Evolutionary conservation across 2,329 filamentous ascomycete genomes (phyloP).

Genomic region (Aspergillus awamori): DNA sequence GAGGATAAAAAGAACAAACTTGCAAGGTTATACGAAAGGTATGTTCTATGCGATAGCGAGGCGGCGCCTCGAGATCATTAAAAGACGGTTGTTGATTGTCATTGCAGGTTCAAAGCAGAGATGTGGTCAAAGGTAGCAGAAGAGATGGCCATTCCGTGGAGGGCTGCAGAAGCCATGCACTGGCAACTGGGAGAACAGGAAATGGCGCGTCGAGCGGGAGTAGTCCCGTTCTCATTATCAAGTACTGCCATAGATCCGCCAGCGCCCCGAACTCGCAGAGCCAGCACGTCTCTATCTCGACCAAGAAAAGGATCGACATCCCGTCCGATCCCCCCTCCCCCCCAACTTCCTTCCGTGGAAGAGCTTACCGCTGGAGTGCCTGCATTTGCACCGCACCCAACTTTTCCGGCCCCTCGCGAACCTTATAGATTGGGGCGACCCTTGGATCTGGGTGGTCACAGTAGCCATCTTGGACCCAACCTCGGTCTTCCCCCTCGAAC

Average conservation of each 20-base stretch:
- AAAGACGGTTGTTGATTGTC: conserved; percentile 15
- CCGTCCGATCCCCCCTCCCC: conserved; percentile 37
- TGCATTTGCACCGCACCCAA: conserved; percentile 44
- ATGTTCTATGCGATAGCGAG: conserved; percentile 39
- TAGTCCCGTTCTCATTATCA: conserved; percentile 78
- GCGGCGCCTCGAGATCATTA: not conserved
- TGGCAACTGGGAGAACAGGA: conserved; percentile 94
- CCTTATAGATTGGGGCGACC: conserved; percentile 38
- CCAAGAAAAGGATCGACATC: conserved; percentile 44
- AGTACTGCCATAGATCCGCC: conserved; percentile 57
- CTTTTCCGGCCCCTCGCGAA: conserved; percentile 38
- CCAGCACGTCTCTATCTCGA: conserved; percentile 43
- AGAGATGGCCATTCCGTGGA: conserved; percentile 93
- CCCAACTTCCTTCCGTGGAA: conserved; percentile 49
- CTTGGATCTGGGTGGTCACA: conserved; percentile 34
- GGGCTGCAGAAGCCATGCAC: conserved; percentile 95
- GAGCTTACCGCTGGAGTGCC: conserved; percentile 52
- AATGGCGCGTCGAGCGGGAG: conserved; percentile 90
- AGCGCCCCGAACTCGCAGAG: conserved; percentile 38
- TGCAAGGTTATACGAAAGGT: conserved; percentile 93
- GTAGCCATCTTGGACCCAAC: conserved; percentile 35
- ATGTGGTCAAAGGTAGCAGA: conserved; percentile 98
- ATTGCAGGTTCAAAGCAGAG: conserved; percentile 83
- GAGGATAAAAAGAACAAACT: conserved; percentile 98
- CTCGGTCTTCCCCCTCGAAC: conserved; percentile 41